Evolutionary conservation across 371 early-diverging fungal genomes (phyloP), one percentile per base, ranked within the genome.

Genomic region (Lichtheimia ramosa): DNA sequence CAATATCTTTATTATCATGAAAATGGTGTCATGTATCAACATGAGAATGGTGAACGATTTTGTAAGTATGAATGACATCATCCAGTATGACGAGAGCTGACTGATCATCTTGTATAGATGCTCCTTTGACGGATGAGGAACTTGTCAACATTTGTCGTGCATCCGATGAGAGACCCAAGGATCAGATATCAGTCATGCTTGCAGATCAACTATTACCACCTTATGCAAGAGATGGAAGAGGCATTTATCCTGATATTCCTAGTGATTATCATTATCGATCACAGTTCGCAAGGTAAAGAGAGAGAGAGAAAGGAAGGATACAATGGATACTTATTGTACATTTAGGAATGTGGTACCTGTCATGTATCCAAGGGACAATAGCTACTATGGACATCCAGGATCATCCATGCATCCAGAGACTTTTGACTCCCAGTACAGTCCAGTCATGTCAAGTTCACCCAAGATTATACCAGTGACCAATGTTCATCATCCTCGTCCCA

Each of bases 1-100:
- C 56, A 56, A 59, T 75, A 70, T 42, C 51, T 63, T 6, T 79
- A 71, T 48, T 79, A 62, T 48, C 79, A 75, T 63, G 75, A 75
- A 52, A 75, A 75, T 53, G 79, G 75, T 28, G 41, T 28, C n/a
- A 40, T 48, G 18, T 58, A 58, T 21, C 40, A 49, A 5, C 59
- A 67, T 28, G 62, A 69, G 49, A 61, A 73, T 46, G 73, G 78
- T 67, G 66, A 68, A 23, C 34, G 42, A 3, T 59, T 39, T 23
- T 58, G 53, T 34, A 46, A 43, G 53, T 5, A 18, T 0, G 24
- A 18, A 3, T 15, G 18, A n/a, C 7, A 40, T 49, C 23, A 28
- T 8, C n/a, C n/a, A n/a, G n/a, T n/a, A n/a, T n/a, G n/a, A n/a
- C n/a, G n/a, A n/a, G n/a, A n/a, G n/a, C n/a, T n/a, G 42, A 7